Evolutionary conservation across 768 basidiomycete genomes (phyloP), one percentile per base, ranked within the genome.

Genomic region (Psilocybe cubensis): DNA sequence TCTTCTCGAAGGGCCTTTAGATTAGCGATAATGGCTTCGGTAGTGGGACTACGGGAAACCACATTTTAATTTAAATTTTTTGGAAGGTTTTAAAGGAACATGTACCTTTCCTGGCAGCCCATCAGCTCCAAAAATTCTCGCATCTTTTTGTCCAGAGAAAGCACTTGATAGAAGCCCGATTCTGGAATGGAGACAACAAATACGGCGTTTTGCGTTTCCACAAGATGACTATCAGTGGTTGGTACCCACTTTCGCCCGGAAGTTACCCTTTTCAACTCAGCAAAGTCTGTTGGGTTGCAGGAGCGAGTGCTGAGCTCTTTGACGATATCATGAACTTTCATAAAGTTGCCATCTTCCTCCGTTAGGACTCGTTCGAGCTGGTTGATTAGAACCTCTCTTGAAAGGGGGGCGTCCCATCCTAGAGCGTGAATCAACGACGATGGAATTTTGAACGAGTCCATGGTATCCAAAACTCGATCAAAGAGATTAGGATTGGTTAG

Each of bases 71-170:
- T 33, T 11, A 17, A 20, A 52, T 29, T 10, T 12, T 20, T 17
- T n/a, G n/a, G 21, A 40, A 3, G 28, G 2, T 0, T 24, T 31
- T 20, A 3, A 56, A 24, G 43, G 10, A n/a, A 21, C 18, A 59
- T 68, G 21, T 57, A 80, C 80, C 61, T 66, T 20, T 79, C 69
- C 0, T 64, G 60, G 60, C 79, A 80, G 18, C 79, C 79, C 70
- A 79, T 71, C 3, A 56, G 50, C 12, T 38, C 54, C 31, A 80
- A 64, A 56, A 76, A 69, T 0, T 35, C 40, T 33, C 54, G 28
- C 7, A 66, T 56, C 24, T 59, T 46, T 40, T 27, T 11, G 47
- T 71, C 62, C 0, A 52, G 65, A 43, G 50, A 59, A 28, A 68
- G 28, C 41, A 72, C 61, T 41, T 70, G 63, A 53, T 65, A 35